Base-by-base conservation (phyloP, 2,329 filamentous ascomycete species). In the Fusarium pseudocircinatum region DNA sequence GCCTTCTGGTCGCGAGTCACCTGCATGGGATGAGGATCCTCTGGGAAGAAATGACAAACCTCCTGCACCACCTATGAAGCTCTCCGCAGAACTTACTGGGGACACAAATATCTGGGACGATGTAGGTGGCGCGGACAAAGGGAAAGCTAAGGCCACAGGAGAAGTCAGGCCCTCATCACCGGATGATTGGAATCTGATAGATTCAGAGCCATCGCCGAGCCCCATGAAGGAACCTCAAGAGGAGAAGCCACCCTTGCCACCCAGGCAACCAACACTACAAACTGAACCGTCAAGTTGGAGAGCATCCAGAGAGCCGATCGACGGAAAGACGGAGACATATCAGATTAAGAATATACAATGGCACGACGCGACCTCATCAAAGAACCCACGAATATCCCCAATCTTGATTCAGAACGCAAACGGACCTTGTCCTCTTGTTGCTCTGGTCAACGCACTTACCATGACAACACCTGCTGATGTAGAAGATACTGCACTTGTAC, bases 401-500 rank as follows among this genome's bases (percentile, higher is more conserved):
- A 94, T 98, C 63, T 85, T 98, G 44, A 91, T 97, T 7, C 96
- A 99, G 79, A 98, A 98, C 76, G 90, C 92, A 63, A 99, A 99
- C 77, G 96, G 96, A 0, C 96, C 96, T 2, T 99, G 96, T 81
- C 96, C 96, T 3, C 84, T 99, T 20, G 90, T 99, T 32, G 96
- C 96, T 5, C 86, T 99, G 10, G 95, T 98, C 66, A 99, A 99
- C 80, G 95, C 95, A 2, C 86, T 99, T 22, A 93, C 94, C 0
- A 84, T 99, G 61, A 95, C 94, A 6, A 96, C 95, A 0, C 92
- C 93, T 2, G 85, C 90, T 7, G 87, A 89, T 26, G 80, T 80
- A 56, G 85, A 75, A 75, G 84, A 93, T 39, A 93, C 94, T 1
- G 91, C 93, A 2, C 87, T 98, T 24, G 89, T 96, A 2, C 93